Conservation (phyloP, 345 rosid genomes). For the Rhodamnia argentea region DNA sequence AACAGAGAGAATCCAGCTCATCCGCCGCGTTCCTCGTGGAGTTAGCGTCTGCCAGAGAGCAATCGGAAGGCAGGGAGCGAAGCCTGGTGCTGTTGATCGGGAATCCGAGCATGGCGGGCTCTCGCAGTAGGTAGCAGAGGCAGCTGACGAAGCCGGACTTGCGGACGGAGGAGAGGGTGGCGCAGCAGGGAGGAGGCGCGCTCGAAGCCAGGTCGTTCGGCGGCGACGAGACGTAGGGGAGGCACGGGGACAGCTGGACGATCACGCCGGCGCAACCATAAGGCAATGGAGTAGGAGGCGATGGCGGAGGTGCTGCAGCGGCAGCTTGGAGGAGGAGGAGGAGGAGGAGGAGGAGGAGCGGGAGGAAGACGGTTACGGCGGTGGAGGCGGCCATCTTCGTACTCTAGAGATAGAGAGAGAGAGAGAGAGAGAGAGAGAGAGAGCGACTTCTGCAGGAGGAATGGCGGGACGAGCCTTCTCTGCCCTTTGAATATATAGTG, state of each 20-base stretch:
- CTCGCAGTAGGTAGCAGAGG: constrained; percentile 58
- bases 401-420: neutral
- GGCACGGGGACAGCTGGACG: constrained; percentile 70
- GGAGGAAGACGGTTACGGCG: constrained; percentile 4
- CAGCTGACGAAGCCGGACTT: constrained; percentile 33
- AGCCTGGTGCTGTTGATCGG: constrained; percentile 55
- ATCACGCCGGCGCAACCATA: constrained; percentile 38
- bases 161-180: constrained; percentile 30
- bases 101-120: constrained; percentile 66
- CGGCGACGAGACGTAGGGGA: constrained; percentile 48
- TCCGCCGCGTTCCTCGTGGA: constrained; percentile 2
- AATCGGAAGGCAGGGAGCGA: constrained; percentile 40
- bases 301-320: constrained; percentile 7
- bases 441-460: neutral
- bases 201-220: constrained; percentile 45
- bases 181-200: constrained; percentile 48
- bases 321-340: neutral
- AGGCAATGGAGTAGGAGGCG: constrained; percentile 12
- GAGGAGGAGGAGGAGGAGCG: constrained; percentile 7
- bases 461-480: neutral
- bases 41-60: constrained; percentile 7
- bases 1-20: constrained; percentile 35
- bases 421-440: neutral
- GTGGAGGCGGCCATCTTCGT: constrained; percentile 1
- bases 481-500: neutral